These are phyloP conservation scores for Aspergillus conjunctus DNA, from an alignment of 495 filamentous ascomycete genomes.

Conservation along the genomic window DNA sequence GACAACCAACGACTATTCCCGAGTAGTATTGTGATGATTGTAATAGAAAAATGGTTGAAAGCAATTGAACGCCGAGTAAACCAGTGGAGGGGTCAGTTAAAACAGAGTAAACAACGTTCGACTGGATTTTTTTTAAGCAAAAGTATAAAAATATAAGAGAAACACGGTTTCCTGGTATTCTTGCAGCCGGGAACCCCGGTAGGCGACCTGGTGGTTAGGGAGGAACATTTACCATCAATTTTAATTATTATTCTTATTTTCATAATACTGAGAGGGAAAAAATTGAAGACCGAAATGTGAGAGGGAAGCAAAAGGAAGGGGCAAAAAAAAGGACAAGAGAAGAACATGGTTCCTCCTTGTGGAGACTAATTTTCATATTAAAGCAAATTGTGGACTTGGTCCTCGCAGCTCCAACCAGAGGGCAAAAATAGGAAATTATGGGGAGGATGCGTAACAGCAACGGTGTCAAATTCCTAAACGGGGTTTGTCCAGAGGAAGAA, in stretches of 20 bases:
- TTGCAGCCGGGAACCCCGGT: conserved; percentile 23
- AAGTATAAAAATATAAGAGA: conserved; percentile 13
- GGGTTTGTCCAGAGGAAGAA: not conserved
- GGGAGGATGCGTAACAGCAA: conserved; percentile 27
- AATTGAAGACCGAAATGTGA: not conserved
- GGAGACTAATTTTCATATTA: conserved; percentile 22
- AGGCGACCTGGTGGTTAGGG: conserved; percentile 18
- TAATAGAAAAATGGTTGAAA: not conserved
- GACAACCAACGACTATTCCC: not conserved
- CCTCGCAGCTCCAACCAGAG: conserved; percentile 23
- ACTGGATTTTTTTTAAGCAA: not conserved
- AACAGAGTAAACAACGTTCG: too few relatives aligned
- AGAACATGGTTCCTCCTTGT: conserved; percentile 31
- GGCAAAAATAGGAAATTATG: conserved; percentile 19
- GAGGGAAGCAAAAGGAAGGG: not conserved
- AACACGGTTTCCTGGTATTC: conserved; percentile 3
- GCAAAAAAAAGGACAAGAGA: not conserved
- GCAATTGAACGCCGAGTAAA: not conserved
- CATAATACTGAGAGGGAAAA: not conserved
- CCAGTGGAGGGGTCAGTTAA: too few relatives aligned
- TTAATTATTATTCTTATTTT: not conserved
- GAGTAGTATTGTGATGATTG: not conserved
- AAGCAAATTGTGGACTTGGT: conserved; percentile 22
- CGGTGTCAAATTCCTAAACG: conserved; percentile 26
- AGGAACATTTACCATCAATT: not conserved